Evolutionary conservation across 1,284 basidiomycete genomes (phyloP).

Genomic region (Ustilago tritici): DNA sequence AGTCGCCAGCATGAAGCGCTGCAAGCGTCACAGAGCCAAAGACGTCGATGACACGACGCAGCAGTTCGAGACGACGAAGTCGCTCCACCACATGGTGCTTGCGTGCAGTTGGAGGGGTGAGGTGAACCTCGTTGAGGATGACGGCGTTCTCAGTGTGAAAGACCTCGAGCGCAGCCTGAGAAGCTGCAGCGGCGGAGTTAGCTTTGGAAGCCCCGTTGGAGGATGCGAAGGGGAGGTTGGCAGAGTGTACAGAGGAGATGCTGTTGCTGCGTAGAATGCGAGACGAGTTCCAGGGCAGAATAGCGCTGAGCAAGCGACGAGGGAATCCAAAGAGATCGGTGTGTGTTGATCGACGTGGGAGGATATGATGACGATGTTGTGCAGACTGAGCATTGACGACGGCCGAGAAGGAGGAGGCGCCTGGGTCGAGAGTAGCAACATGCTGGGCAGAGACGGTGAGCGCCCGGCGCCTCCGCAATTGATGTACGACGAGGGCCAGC

Average conservation of each 20-base stretch:
- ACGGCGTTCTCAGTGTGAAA: conserved; percentile 68
- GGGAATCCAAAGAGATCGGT: conserved; percentile 12
- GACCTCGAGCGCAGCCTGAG: conserved; percentile 56
- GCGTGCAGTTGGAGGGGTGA: conserved; percentile 45
- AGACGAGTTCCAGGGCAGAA: conserved; percentile 58
- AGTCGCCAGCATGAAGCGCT: conserved; percentile 44
- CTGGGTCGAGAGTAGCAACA: conserved; percentile 56
- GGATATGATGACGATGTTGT: conserved; percentile 10
- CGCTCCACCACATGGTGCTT: conserved; percentile 10
- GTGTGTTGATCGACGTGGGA: conserved; percentile 2
- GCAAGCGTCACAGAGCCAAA: conserved; percentile 44
- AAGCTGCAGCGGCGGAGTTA: conserved; percentile 17
- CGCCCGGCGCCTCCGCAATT: conserved; percentile 29
- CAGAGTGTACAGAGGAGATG: conserved; percentile 22
- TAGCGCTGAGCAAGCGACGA: conserved; percentile 31
- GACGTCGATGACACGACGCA: conserved; percentile 54
- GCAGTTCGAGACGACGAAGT: conserved; percentile 30
- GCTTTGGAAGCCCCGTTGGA: conserved; percentile 18
- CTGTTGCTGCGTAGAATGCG: conserved; percentile 39
- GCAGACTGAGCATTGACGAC: conserved; percentile 16
- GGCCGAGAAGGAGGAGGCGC: conserved; percentile 49
- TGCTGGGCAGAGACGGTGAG: conserved; percentile 43
- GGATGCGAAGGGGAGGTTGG: conserved; percentile 14
- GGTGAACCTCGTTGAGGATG: conserved; percentile 66
- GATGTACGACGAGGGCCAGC: conserved; percentile 36